These are phyloP conservation scores for Gracilaria caudata DNA, from an alignment of 23 red algal species.

Conservation along the genomic window DNA sequence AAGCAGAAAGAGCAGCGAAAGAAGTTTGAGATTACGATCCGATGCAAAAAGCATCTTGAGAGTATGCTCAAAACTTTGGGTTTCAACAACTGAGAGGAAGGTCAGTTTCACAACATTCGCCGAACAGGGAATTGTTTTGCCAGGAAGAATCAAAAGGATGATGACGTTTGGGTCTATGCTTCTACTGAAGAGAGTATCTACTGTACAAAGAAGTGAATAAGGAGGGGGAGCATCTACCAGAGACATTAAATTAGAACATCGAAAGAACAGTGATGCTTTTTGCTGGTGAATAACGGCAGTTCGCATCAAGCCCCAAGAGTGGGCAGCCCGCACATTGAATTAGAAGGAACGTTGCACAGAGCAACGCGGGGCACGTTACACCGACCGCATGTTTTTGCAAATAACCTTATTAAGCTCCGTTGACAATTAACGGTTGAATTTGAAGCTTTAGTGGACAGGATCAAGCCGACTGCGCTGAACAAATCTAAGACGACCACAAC, in stretches of 20 bases:
- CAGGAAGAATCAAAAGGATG: background rate
- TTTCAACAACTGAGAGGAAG: background rate
- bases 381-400: background rate
- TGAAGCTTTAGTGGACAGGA: background rate
- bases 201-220: background rate
- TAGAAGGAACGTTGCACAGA: background rate
- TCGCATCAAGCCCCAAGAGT: background rate
- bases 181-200: background rate
- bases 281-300: background rate
- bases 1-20: constrained; percentile 2
- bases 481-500: no score
- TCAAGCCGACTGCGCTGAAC: no score
- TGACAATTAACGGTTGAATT: constrained; percentile 1
- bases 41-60: constrained; percentile 6
- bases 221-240: background rate
- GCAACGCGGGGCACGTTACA: background rate
- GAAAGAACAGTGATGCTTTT: background rate
- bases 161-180: background rate
- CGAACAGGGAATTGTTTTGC: background rate
- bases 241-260: constrained; percentile 12
- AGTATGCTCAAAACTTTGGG: background rate
- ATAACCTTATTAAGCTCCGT: background rate
- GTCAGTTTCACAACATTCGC: background rate
- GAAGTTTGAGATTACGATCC: constrained; percentile 8
- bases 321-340: background rate